Evolutionary conservation across 805 yeast genomes (phyloP).

Genomic region (Tetrapisispora arboricola): DNA sequence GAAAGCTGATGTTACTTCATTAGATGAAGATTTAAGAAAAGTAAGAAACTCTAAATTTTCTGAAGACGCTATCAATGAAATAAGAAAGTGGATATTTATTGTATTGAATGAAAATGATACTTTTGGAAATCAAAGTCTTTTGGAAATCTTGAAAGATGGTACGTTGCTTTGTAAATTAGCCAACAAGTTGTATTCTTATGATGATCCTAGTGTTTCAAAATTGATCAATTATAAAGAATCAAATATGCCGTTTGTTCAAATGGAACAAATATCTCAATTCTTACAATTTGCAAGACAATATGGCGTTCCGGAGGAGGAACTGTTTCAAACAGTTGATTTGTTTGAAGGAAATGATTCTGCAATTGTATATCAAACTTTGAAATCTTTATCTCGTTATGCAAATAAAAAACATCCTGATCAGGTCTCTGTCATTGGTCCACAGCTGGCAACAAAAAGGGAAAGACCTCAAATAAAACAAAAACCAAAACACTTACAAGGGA

Average conservation of each 20-base stretch:
- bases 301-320: slow-evolving; percentile 73
- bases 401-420: slow-evolving; percentile 41
- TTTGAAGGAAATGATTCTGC: slow-evolving; percentile 69
- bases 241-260: slow-evolving; percentile 62
- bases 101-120: slow-evolving; percentile 27
- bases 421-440: slow-evolving; percentile 49
- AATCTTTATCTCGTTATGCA: slow-evolving; percentile 63
- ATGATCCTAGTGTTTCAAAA: slow-evolving; percentile 24
- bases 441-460: slow-evolving; percentile 37
- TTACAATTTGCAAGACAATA: slow-evolving; percentile 47
- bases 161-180: slow-evolving; percentile 37
- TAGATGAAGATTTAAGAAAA: slow-evolving; percentile 50
- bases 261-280: slow-evolving; percentile 78
- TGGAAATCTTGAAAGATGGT: slow-evolving; percentile 55
- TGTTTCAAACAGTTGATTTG: slow-evolving; percentile 69
- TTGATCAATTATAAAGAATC: slow-evolving; percentile 46
- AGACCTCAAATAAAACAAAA: slow-evolving; percentile 45
- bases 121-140: slow-evolving; percentile 32
- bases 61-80: slow-evolving; percentile 29
- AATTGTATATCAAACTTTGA: slow-evolving; percentile 62
- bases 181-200: slow-evolving; percentile 31
- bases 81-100: slow-evolving; percentile 46
- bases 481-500: slow-evolving; percentile 36
- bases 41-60: slow-evolving; percentile 47
- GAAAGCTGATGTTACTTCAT: slow-evolving; percentile 40